Evolutionary conservation across 345 rosid genomes (phyloP), one percentile per base, ranked within the genome.

Genomic region (Euclidium syriacum): DNA sequence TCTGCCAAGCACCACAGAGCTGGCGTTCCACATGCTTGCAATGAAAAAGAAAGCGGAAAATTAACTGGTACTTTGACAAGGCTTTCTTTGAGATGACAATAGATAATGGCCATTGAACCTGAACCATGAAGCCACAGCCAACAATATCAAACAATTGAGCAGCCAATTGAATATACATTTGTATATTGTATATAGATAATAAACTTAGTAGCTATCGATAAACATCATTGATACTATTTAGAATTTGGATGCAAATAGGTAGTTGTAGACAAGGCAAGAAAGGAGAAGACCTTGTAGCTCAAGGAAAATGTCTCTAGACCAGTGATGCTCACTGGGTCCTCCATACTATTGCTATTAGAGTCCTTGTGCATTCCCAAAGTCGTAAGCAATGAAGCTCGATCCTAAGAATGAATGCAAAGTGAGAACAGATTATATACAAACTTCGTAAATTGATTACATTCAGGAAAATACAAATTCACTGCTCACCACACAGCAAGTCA

Each of bases 11-110:
- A 68, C 84, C 88, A 78, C 90, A 84, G 56, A 94, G 95, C 73
- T 94, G 97, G 60, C 97, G 97, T 55, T 94, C 96, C 54, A 90
- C 91, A 73, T 94, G 96, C 63, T 94, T 94, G 78, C 96, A 94
- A 58, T 81, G 95, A 61, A 94, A 94, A 46, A 94, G 78, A 78
- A 81, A 85, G 66, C 97, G 96, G 66, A 94, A 92, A 71, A 94
- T 81, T 70, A 90, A 77, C 81, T 87, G 91, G 69, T 94, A 94
- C 77, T 94, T 94, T 53, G 85, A 75, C 48, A 90, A 59, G 74
- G 97, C 87, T 78, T 87, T 85, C 76, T 85, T 87, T 71, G 99
- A 87, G 74, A 94, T 78, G 62, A 90, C 97, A 65, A 94, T 84
- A 32, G 96, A 94, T 65, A 92, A 72, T 48, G 99, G 99, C 99